Evolutionary conservation across 1,284 basidiomycete species (phyloP).

Genomic region (Hemileia vastatrix): DNA sequence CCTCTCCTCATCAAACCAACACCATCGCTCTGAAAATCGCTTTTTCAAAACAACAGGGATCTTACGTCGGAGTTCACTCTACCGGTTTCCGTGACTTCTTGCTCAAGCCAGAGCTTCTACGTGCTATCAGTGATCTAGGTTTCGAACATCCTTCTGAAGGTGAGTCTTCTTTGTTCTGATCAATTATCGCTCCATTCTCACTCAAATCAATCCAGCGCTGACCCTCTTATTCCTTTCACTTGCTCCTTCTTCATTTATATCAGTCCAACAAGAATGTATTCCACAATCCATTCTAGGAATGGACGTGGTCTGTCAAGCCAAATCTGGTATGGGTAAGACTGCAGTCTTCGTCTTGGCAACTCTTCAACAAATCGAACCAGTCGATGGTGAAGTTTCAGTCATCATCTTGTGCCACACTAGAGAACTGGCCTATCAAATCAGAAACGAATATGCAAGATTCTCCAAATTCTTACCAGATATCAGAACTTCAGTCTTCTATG

Average conservation of each 20-base stretch:
- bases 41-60: conserved; percentile 57
- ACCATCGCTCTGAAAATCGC: no score
- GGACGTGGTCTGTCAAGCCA: conserved; percentile 99
- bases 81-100: conserved; percentile 95
- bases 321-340: conserved; percentile 99
- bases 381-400: conserved; percentile 93
- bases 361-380: conserved; percentile 93
- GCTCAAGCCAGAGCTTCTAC: conserved; percentile 88
- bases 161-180: conserved; percentile 46
- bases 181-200: not conserved
- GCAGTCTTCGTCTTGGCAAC: conserved; percentile 98
- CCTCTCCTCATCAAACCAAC: no score
- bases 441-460: conserved; percentile 98
- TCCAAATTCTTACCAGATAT: conserved; percentile 99
- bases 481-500: conserved; percentile 93
- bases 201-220: not conserved
- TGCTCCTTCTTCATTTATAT: conserved; percentile 9
- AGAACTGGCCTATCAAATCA: conserved; percentile 98
- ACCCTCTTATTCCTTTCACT: not conserved
- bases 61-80: conserved; percentile 93
- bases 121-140: conserved; percentile 94
- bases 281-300: conserved; percentile 98
- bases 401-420: conserved; percentile 97
- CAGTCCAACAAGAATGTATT: conserved; percentile 99
- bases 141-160: conserved; percentile 99